These are phyloP conservation scores for Fusarium nematophilum DNA, from an alignment of 2,329 filamentous ascomycete species.

Conservation along the genomic window DNA sequence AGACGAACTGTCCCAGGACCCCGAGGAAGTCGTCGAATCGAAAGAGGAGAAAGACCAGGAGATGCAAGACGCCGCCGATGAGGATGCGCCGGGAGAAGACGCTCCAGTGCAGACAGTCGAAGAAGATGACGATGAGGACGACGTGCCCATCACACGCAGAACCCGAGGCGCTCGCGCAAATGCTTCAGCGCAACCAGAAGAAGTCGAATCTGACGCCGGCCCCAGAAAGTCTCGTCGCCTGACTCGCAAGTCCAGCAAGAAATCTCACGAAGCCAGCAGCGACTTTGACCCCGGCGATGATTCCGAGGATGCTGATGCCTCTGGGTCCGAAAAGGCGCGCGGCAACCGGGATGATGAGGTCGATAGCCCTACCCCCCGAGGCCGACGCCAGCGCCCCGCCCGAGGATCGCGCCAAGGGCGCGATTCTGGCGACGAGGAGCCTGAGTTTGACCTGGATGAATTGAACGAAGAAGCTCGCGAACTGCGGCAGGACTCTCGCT, in stretches of 20 bases:
- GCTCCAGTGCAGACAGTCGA: constrained; percentile 46
- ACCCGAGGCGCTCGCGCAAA: constrained; percentile 54
- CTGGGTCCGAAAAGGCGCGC: constrained; percentile 52
- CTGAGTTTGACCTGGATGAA: constrained; percentile 71
- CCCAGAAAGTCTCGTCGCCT: constrained; percentile 56
- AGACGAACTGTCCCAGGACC: constrained; percentile 53
- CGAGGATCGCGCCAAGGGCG: constrained; percentile 60
- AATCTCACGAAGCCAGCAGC: constrained; percentile 67
- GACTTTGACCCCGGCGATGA: constrained; percentile 72
- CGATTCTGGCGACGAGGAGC: constrained; percentile 68
- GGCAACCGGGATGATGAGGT: constrained; percentile 56
- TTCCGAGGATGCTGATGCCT: constrained; percentile 65
- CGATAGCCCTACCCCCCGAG: constrained; percentile 63
- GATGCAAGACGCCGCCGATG: constrained; percentile 42
- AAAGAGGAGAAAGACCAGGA: constrained; percentile 47
- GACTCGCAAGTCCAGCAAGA: constrained; percentile 59
- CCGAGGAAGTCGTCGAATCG: constrained; percentile 41
- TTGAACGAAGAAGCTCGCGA: constrained; percentile 74
- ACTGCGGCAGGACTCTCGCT: constrained; percentile 65
- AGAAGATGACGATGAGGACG: constrained; percentile 61
- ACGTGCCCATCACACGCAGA: constrained; percentile 60
- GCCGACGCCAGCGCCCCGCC: constrained; percentile 58
- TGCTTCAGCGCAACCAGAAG: constrained; percentile 44
- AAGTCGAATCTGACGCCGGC: constrained; percentile 47
- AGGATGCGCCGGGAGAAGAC: constrained; percentile 47